Evolutionary conservation across 306 rosid species (phyloP).

Genomic region (Quercus engelmannii): DNA sequence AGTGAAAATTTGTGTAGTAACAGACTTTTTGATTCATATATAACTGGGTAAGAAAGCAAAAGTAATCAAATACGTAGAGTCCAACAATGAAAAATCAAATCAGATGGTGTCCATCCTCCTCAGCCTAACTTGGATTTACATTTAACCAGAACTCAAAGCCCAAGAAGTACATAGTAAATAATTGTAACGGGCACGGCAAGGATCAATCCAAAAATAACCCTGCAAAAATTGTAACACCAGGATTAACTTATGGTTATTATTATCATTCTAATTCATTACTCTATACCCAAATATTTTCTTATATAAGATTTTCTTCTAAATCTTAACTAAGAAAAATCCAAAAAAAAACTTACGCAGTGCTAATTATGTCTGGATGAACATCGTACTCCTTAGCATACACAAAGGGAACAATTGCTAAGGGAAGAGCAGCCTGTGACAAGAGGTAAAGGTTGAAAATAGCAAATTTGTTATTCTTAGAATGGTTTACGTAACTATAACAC

Average conservation of each 20-base stretch:
- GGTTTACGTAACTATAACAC: no score
- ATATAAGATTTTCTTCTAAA: no score
- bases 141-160: slow-evolving; percentile 39
- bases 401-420: slow-evolving; percentile 86
- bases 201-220: slow-evolving; percentile 88
- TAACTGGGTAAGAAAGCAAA: no score
- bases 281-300: no score
- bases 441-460: neutral
- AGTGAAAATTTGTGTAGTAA: no score
- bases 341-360: slow-evolving; percentile 70
- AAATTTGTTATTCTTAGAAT: neutral
- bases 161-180: slow-evolving; percentile 75
- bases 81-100: no score
- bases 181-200: slow-evolving; percentile 79
- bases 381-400: slow-evolving; percentile 91
- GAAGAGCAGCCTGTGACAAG: slow-evolving; percentile 75
- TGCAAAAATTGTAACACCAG: slow-evolving; percentile 28
- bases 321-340: neutral
- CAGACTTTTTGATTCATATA: no score
- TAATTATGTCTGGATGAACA: slow-evolving; percentile 77
- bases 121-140: slow-evolving; percentile 38
- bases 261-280: no score
- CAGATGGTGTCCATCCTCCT: slow-evolving; percentile 16
- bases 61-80: no score
- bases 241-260: neutral